A percentile compares a stretch with the other conserved stretches of the same genome.
Evolutionary conservation across 129 eudicot species (phyloP).

Genomic region (Silybum marianum): DNA sequence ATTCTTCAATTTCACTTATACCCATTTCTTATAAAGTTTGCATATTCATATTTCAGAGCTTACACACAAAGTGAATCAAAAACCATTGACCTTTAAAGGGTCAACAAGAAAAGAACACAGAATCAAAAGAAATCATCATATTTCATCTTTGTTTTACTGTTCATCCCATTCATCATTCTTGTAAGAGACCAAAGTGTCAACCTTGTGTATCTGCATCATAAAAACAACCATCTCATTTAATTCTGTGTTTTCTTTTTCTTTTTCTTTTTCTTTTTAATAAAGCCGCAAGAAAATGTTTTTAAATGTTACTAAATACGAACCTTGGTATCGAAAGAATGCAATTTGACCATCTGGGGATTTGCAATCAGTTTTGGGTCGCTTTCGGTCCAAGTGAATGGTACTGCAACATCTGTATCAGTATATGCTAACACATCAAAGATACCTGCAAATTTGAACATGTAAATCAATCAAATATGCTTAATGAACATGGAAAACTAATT

Average conservation of each 20-base stretch:
- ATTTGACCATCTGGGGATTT: conserved; percentile 95
- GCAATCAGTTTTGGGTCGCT: conserved; percentile 91
- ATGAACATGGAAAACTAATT: background rate
- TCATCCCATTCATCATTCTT: conserved; percentile 96
- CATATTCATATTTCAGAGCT: conserved; percentile 17
- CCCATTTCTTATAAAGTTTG: background rate
- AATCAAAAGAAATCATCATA: background rate
- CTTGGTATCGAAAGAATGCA: conserved; percentile 95
- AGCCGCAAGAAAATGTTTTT: background rate
- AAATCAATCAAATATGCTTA: conserved; percentile 1
- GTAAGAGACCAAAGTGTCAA: conserved; percentile 94
- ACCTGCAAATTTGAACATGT: conserved; percentile 48
- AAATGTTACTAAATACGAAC: conserved; percentile 41
- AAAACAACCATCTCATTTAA: background rate
- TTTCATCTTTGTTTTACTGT: conserved; percentile 37
- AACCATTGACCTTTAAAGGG: conserved; percentile 48
- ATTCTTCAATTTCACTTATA: conserved; percentile 8
- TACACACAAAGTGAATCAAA: conserved; percentile 61
- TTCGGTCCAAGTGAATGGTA: conserved; percentile 93
- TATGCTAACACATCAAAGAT: conserved; percentile 93
- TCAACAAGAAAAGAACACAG: conserved; percentile 19
- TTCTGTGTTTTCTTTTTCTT: background rate
- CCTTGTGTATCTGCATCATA: conserved; percentile 91
- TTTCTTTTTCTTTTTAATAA: background rate
- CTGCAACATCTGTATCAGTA: conserved; percentile 84